Evolutionary conservation across 2,329 filamentous ascomycete genomes (phyloP).

Genomic region (Pyrenophora tritici-repentis): DNA sequence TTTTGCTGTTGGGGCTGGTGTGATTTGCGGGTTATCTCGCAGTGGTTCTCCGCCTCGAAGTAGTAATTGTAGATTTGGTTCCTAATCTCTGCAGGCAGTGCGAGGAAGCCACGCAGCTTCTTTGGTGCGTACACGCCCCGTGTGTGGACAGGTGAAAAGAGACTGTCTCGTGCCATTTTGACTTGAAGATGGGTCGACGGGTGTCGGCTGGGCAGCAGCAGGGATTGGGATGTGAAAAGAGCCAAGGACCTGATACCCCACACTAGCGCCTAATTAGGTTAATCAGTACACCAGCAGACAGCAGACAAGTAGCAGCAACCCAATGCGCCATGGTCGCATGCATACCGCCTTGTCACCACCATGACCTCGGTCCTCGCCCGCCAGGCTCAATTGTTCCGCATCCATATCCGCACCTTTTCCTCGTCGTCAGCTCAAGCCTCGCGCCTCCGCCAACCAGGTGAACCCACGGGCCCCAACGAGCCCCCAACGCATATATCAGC

Average conservation of each 20-base stretch:
- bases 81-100: constrained; percentile 57
- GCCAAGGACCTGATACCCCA: not conserved
- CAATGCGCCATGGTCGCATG: constrained; percentile 28
- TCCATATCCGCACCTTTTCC: constrained; percentile 30
- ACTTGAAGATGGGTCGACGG: not conserved
- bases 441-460: constrained; percentile 42
- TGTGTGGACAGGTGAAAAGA: constrained; percentile 19
- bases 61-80: constrained; percentile 53
- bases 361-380: constrained; percentile 31
- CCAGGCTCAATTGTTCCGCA: constrained; percentile 4
- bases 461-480: constrained; percentile 48
- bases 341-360: constrained; percentile 34
- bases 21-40: constrained; percentile 31
- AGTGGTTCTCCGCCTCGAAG: constrained; percentile 33
- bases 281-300: constrained; percentile 21
- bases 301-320: constrained; percentile 15
- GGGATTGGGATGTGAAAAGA: too few relatives aligned
- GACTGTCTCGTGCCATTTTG: constrained; percentile 6
- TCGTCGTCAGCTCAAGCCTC: constrained; percentile 29
- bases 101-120: constrained; percentile 36
- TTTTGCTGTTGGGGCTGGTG: constrained; percentile 10
- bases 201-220: too few relatives aligned
- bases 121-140: constrained; percentile 11
- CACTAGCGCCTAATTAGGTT: constrained; percentile 6
- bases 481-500: constrained; percentile 39